Conservation (phyloP, 768 basidiomycete species). For the Lentinula edodes region DNA sequence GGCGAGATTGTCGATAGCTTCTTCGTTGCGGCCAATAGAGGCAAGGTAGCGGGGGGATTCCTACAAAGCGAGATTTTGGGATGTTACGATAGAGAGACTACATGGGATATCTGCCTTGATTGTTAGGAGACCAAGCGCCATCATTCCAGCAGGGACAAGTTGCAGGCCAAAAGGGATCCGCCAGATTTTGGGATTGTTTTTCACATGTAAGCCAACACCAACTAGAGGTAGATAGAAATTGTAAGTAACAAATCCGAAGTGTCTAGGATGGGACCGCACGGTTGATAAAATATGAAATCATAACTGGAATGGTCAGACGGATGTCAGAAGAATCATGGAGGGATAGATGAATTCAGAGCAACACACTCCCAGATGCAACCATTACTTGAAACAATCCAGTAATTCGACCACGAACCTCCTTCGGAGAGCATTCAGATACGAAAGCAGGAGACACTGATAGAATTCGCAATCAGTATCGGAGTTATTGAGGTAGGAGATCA, state of each 20-base stretch:
- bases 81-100: not conserved
- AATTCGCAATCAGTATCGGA: not conserved
- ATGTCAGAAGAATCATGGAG: not conserved
- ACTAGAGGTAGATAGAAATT: conserved; percentile 26
- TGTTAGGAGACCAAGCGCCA: conserved; percentile 62
- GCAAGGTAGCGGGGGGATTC: conserved; percentile 57
- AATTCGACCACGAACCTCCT: conserved; percentile 60
- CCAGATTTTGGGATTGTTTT: conserved; percentile 51
- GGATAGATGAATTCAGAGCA: not conserved
- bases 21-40: conserved; percentile 31
- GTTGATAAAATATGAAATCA: conserved; percentile 80
- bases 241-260: not conserved
- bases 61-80: conserved; percentile 8
- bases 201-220: conserved; percentile 54
- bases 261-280: conserved; percentile 34
- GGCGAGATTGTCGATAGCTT: conserved; percentile 38
- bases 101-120: conserved; percentile 37
- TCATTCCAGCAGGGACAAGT: conserved; percentile 68
- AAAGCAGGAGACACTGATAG: conserved; percentile 52
- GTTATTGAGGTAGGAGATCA: conserved; percentile 42
- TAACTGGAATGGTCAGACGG: conserved; percentile 53
- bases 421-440: conserved; percentile 65
- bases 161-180: conserved; percentile 73
- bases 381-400: conserved; percentile 66
- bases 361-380: conserved; percentile 19